These are phyloP conservation scores for Serendipita sp. DNA, from an alignment of 768 basidiomycete species.

Conservation along the genomic window DNA sequence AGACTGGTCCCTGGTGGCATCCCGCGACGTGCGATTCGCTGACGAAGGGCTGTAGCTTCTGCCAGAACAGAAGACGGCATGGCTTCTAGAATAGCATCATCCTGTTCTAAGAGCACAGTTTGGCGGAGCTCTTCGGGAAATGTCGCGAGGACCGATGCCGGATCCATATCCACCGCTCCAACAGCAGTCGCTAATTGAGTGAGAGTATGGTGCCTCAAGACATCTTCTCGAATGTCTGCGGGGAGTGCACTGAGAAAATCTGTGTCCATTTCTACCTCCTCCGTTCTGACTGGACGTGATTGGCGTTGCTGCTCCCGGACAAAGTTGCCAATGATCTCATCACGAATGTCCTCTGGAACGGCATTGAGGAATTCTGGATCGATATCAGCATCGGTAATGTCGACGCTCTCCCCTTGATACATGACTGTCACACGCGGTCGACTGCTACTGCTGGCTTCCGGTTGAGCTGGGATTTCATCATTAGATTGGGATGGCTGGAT, in stretches of 20 bases:
- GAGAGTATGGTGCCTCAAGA: constrained; percentile 84
- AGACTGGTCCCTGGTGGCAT: constrained; percentile 9
- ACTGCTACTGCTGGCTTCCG: constrained; percentile 21
- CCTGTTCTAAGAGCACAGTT: constrained; percentile 79
- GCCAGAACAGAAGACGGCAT: constrained; percentile 77
- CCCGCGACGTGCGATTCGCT: constrained; percentile 27
- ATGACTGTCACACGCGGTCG: constrained; percentile 58
- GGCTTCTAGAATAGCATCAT: constrained; percentile 67
- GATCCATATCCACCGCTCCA: constrained; percentile 59
- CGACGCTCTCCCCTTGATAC: constrained; percentile 84
- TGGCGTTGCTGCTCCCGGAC: constrained; percentile 66
- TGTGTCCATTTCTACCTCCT: constrained; percentile 77
- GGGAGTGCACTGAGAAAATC: constrained; percentile 96
- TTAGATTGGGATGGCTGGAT: constrained; percentile 14
- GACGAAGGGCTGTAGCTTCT: constrained; percentile 61
- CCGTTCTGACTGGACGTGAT: constrained; percentile 21
- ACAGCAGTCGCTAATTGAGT: constrained; percentile 43
- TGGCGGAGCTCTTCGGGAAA: constrained; percentile 81
- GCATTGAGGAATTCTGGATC: constrained; percentile 97
- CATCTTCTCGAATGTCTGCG: constrained; percentile 90
- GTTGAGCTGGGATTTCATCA: constrained; percentile 22
- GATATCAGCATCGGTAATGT: constrained; percentile 97
- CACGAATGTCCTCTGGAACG: constrained; percentile 95
- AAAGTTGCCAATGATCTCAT: constrained; percentile 95
- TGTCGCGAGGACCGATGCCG: constrained; percentile 81